Evolutionary conservation across 176 grass and related monocot genomes (phyloP), one percentile per base, ranked within the genome.

Genomic region (Dactylis glomerata): DNA sequence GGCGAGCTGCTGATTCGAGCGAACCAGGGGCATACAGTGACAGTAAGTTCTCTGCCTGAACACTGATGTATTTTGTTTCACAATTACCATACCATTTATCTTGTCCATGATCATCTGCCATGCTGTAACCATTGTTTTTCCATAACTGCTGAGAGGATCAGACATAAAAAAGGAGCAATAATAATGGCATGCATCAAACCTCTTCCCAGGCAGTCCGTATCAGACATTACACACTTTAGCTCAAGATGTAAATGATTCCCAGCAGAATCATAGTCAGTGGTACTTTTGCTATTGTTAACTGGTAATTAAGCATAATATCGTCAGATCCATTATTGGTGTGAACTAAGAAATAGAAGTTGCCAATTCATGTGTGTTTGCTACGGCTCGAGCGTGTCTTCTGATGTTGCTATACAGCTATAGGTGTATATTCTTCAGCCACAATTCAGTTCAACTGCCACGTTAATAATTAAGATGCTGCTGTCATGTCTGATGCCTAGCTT

Each of bases 11-110:
- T 93, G 17, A 95, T 97, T 54, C 92, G 95, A 8, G 95, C 92
- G 22, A 97, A 97, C 82, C 95, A 97, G 65, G 95, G 92, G 14
- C 95, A 97, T 82, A 84, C 92, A 2, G 80, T 95, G 45, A 82
- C 45, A 17, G 95, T 97, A 86, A 68, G 75, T 91, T 82, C 36
- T 72, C n/a, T 52, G 20, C 42, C 40, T 16, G 4, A 49, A 56
- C 23, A 33, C 44, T 20, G 36, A 5, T 55, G 65, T 8, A n/a
- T 2, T 24, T 51, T 3, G 30, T 6, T n/a, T 20, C 42, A 40
- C 68, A 10, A 3, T 17, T 52, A 71, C 3, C 14, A 0, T 51
- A 28, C 1, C 33, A 41, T 76, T 63, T 68, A 4, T 55, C 16
- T 23, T 27, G 62, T 58, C 34, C 13, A 44, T 19, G 44, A 14